Conservation (phyloP, 1,284 basidiomycete genomes). For the Apiotrichum montevideense region DNA sequence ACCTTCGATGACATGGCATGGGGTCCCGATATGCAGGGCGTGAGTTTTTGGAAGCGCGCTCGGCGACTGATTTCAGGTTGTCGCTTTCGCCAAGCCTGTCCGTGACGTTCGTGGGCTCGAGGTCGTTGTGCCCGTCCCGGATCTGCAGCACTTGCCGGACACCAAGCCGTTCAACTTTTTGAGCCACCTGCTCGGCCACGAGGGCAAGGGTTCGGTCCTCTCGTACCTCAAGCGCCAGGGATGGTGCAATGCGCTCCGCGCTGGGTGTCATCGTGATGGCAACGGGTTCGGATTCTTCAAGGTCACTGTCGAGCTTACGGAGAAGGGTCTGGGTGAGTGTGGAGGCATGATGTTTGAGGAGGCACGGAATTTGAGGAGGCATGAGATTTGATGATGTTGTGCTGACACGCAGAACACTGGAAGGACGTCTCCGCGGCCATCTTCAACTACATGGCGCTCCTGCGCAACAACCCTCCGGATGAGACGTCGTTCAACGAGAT, state of each 20-base stretch:
- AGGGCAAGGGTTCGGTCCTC: conserved; percentile 88
- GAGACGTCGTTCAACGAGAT: conserved; percentile 74
- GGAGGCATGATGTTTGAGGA: background rate
- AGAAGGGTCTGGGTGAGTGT: conserved; percentile 72
- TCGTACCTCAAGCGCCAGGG: conserved; percentile 88
- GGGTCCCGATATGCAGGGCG: conserved; percentile 65
- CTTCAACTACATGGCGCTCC: conserved; percentile 83
- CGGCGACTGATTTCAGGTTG: conserved; percentile 53
- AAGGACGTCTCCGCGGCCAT: conserved; percentile 64
- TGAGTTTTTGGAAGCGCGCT: conserved; percentile 49
- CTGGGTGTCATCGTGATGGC: conserved; percentile 58
- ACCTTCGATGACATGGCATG: conserved; percentile 71
- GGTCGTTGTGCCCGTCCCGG: conserved; percentile 79
- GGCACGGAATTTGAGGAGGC: too few species aligned
- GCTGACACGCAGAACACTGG: conserved; percentile 59
- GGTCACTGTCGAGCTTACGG: conserved; percentile 71
- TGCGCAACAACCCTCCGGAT: conserved; percentile 62
- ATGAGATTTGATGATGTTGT: background rate
- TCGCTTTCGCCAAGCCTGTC: conserved; percentile 82
- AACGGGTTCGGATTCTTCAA: conserved; percentile 88
- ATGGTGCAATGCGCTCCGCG: conserved; percentile 76
- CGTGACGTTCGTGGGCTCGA: conserved; percentile 84
- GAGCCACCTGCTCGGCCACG: conserved; percentile 87
- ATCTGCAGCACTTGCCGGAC: conserved; percentile 71
- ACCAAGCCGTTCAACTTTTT: conserved; percentile 78